Evolutionary conservation across 1,139 yeast species (phyloP), one percentile per base, ranked within the genome.

Genomic region (Taphrina wiesneri): DNA sequence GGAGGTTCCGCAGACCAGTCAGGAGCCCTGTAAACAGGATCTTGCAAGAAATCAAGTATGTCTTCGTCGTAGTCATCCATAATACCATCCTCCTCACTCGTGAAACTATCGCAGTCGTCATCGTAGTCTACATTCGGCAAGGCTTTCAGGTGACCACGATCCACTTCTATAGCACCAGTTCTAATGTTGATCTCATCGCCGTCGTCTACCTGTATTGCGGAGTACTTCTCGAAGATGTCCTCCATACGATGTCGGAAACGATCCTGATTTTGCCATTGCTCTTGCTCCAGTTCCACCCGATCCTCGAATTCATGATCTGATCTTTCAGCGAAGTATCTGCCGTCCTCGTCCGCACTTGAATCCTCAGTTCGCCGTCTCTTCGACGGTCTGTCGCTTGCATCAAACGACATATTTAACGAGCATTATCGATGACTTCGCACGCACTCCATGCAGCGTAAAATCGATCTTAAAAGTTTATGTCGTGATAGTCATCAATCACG

Each of bases 101-200:
- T 46, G 36, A 59, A 49, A 36, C 57, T 56, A 2, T 45, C 59
- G 13, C 45, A 23, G n/a, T 56, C 62, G 15, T 53, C 67, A 11
- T 60, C 65, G 25, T 43, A 45, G 4, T 43, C 30, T 13, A 47
- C 67, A 19, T 60, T 57, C 39, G 62, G 62, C n/a, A 65, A 26
- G 11, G 63, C 28, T 23, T 25, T 32, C 34, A 70, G 53, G 46
- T 70, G 72, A 9, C 72, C 72, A 2, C 69, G 66, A 56, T 70
- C 71, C 30, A 69, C 69, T 21, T 69, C 63, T 1, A 70, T 57
- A 43, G 70, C 70, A 11, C 72, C 72, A 9, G 72, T 70, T 21
- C 67, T 28, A 17, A 70, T 47, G 45, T 70, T 71, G 41, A 70
- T 69, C 19, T 70, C 72, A 41, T 70, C 72, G 6, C 70, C 67